Conservation (phyloP, 345 rosid genomes). For the Salix koriyanagi region DNA sequence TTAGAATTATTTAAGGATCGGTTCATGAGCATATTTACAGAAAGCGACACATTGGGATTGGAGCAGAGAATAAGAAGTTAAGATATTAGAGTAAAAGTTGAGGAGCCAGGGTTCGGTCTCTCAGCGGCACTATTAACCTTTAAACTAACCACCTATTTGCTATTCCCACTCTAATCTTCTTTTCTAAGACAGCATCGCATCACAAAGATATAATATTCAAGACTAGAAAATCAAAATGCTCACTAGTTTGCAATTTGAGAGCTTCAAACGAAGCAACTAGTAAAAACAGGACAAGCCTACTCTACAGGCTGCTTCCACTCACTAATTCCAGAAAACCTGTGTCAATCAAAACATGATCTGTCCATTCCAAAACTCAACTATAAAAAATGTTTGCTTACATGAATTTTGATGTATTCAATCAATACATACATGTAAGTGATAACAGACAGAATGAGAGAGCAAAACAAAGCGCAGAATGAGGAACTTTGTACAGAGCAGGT, state of each 20-base stretch:
- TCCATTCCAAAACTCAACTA: not conserved
- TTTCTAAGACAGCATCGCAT: not conserved
- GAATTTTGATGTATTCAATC: not conserved
- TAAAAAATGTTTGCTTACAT: not conserved
- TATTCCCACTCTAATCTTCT: not conserved
- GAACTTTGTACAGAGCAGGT: not conserved
- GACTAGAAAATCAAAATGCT: not conserved
- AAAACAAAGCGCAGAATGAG: not conserved
- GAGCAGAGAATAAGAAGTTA: slow-evolving; percentile 4
- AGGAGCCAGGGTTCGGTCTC: slow-evolving; percentile 9
- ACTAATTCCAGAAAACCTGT: not conserved
- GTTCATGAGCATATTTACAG: not conserved
- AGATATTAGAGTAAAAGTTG: not conserved
- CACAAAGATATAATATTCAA: not conserved
- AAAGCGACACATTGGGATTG: slow-evolving; percentile 14
- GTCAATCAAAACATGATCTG: not conserved
- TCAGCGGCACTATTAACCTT: not conserved
- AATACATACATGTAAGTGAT: not conserved
- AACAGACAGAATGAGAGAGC: not conserved
- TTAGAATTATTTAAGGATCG: not conserved
- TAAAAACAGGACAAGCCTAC: not conserved
- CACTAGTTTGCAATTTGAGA: not conserved
- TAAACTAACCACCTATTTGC: not conserved
- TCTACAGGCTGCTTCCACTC: not conserved
- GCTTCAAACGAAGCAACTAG: not conserved